Evolutionary conservation across 129 eudicot species (phyloP).

Genomic region (Mikania micrantha): DNA sequence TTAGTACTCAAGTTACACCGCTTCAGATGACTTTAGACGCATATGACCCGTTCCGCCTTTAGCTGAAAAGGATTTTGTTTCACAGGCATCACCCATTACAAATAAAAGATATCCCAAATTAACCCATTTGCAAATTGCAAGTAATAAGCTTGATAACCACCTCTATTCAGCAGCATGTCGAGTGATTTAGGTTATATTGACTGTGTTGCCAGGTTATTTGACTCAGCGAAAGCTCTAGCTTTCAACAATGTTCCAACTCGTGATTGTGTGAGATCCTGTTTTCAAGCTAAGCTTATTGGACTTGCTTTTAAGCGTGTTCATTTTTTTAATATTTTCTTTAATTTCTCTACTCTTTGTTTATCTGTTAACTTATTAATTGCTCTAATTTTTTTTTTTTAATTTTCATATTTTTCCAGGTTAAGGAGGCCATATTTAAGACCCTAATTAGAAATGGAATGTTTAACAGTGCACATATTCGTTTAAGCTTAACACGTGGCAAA

Average conservation of each 20-base stretch:
- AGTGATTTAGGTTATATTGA: not conserved
- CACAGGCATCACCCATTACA: not conserved
- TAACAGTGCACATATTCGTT: constrained; percentile 81
- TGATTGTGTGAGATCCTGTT: constrained; percentile 49
- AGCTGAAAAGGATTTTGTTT: not conserved
- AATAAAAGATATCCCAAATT: not conserved
- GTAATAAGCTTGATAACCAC: not conserved
- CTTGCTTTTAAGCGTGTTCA: not conserved
- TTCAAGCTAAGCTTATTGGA: not conserved
- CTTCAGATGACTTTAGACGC: not conserved
- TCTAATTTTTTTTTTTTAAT: not conserved
- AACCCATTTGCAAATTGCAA: not conserved
- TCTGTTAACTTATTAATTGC: not conserved
- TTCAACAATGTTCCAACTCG: constrained; percentile 77
- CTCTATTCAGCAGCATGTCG: not conserved
- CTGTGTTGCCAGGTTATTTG: constrained; percentile 60
- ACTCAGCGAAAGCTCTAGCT: constrained; percentile 95
- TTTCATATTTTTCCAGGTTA: constrained; percentile 45
- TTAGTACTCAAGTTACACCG: not conserved
- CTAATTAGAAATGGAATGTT: constrained; percentile 86
- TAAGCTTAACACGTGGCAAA: constrained; percentile 96
- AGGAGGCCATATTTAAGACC: constrained; percentile 85
- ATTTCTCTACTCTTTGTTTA: not conserved
- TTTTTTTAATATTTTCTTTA: not conserved
- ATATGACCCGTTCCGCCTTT: not conserved